These are phyloP conservation scores for Aspergillus carbonarius DNA, from an alignment of 2,329 filamentous ascomycete genomes.

Conservation along the genomic window DNA sequence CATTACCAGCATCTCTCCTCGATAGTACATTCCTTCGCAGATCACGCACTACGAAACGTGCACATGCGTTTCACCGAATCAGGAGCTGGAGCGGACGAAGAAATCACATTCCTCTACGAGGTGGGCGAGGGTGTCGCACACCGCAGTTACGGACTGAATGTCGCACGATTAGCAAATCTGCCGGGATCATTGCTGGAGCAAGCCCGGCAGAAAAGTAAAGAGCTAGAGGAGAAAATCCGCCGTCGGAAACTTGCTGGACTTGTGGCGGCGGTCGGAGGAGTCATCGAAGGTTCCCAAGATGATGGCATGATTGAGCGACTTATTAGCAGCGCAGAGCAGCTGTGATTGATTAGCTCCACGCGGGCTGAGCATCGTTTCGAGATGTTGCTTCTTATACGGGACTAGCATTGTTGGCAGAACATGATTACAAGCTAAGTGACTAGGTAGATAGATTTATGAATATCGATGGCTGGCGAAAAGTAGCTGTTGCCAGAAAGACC, in stretches of 20 bases:
- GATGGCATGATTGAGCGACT: conserved; percentile 32
- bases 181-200: conserved; percentile 74
- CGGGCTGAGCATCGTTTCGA: not conserved
- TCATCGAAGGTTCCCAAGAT: conserved; percentile 22
- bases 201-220: conserved; percentile 73
- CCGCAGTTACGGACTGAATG: conserved; percentile 90
- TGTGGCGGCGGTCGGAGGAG: conserved; percentile 28
- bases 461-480: not conserved
- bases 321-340: conserved; percentile 32
- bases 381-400: not conserved
- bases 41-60: conserved; percentile 73
- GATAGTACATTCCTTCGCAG: conserved; percentile 66
- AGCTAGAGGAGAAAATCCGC: conserved; percentile 74
- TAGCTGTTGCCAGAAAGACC: not conserved
- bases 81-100: conserved; percentile 59
- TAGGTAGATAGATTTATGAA: not conserved
- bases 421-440: not conserved
- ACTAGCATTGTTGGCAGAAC: not conserved
- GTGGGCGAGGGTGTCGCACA: conserved; percentile 88
- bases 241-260: conserved; percentile 57
- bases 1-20: conserved; percentile 89
- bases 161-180: conserved; percentile 80
- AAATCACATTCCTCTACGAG: conserved; percentile 94
- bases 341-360: conserved; percentile 8
- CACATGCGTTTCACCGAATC: conserved; percentile 84